Conservation (phyloP, 305 asterid species). For the Fraxinus dipetala region DNA sequence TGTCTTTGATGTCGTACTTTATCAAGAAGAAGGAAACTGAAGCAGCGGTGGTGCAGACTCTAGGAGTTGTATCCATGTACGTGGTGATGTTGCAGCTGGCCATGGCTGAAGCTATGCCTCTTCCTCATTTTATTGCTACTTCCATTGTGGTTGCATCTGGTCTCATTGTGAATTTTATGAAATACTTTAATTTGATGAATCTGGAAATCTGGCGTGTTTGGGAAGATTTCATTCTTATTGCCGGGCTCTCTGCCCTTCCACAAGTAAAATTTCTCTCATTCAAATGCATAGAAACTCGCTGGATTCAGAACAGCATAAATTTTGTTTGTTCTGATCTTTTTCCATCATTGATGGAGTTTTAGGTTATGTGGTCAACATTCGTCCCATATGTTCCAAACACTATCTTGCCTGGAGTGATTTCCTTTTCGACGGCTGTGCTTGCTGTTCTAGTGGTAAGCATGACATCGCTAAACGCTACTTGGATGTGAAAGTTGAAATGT, state of each 20-base stretch:
- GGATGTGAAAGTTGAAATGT: background rate
- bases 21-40: conserved; percentile 86
- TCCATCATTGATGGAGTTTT: conserved; percentile 2
- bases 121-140: conserved; percentile 72
- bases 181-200: conserved; percentile 63
- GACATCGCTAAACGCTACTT: conserved; percentile 6
- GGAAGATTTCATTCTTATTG: conserved; percentile 87
- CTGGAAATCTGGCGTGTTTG: conserved; percentile 67
- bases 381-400: conserved; percentile 83
- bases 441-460: conserved; percentile 74
- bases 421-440: conserved; percentile 50
- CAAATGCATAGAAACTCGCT: background rate
- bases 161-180: conserved; percentile 61
- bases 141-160: conserved; percentile 74
- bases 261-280: conserved; percentile 47
- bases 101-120: conserved; percentile 93
- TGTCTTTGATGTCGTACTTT: conserved; percentile 79
- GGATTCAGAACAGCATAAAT: background rate
- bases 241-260: conserved; percentile 80
- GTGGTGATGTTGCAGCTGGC: conserved; percentile 83
- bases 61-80: conserved; percentile 83
- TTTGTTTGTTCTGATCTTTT: background rate
- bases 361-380: conserved; percentile 99
- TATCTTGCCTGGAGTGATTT: conserved; percentile 66
- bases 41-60: conserved; percentile 77